Conservation (phyloP, 2,329 filamentous ascomycete genomes). For the Aulographum hederae region DNA sequence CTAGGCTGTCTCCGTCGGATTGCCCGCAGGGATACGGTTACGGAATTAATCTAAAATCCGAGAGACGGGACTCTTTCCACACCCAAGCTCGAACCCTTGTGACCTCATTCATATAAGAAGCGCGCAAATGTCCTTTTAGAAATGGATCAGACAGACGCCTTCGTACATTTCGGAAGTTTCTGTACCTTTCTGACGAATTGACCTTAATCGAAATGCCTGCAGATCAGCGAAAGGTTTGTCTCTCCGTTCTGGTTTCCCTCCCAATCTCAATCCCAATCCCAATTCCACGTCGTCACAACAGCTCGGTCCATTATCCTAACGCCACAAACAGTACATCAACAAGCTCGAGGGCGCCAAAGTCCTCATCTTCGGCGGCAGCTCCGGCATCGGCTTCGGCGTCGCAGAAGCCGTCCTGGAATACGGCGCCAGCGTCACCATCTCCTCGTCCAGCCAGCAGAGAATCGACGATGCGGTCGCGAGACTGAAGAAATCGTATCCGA, state of each 20-base stretch:
- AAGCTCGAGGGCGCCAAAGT: conserved; percentile 29
- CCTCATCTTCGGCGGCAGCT: conserved; percentile 44
- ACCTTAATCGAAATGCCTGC: not conserved
- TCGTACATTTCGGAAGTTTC: not conserved
- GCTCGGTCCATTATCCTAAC: conserved; percentile 6
- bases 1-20: too few species aligned
- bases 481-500: conserved; percentile 26
- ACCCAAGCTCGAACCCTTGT: too few species aligned
- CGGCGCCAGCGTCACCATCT: conserved; percentile 37
- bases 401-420: conserved; percentile 38
- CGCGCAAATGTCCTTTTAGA: too few species aligned
- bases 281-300: not conserved
- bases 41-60: too few species aligned
- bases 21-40: too few species aligned
- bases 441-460: conserved; percentile 35
- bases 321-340: conserved; percentile 26
- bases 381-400: conserved; percentile 43
- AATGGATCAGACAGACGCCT: too few species aligned
- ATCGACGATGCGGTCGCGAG: conserved; percentile 27
- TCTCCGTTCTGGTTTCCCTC: not conserved
- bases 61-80: too few species aligned
- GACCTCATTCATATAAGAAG: too few species aligned
- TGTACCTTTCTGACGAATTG: not conserved
- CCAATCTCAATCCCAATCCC: not conserved
- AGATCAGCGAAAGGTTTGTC: not conserved